Base-by-base conservation (phyloP, 139 green algal species). In the Chlorella vulgaris region DNA sequence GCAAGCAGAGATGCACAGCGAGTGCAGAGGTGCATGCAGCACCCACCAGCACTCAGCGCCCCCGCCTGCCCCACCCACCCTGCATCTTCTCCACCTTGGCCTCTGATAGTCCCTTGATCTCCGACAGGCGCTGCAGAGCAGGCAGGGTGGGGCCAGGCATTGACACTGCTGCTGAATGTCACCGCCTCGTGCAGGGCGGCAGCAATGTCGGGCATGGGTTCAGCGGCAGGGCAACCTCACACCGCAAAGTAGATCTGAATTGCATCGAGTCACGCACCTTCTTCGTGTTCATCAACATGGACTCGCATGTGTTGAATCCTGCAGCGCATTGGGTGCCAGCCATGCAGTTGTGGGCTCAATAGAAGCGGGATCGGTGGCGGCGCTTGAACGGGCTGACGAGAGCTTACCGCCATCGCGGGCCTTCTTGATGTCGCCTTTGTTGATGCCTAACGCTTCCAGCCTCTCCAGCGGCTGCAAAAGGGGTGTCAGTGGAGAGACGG, bases 51-150 rank as follows among this genome's bases (percentile, higher is more conserved):
- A 55, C 35, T 76, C 18, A 69, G 22, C 61, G 18, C 18, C n/a
- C n/a, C 61, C 8, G 22, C 10, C 65, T 7, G 4, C 50, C 6
- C 31, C 18, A n/a, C 76, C 61, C 19, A 82, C 62, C 93, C 62
- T 96, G 29, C 85, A 98, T 93, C 88, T 98, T 98, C 22, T 98
- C 93, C 6, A 96, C 90, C 89, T 98, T 98, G 86, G 93, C 94
- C 53, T 98, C 95, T 4, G 88, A 95, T 35, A 98, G 86, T 10
- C 95, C 95, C 83, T 98, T 98, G 83, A 98, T 93, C 18, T 94
- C 91, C 26, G 84, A 80, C 55, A 98, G 89, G 15, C 84, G 73
- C 93, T 97, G 88, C 74, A 86, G 29, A 50, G 42, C 39, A 51
- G 40, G 47, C 21, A 35, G 47, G 33, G 42, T n/a, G 28, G n/a